These are phyloP conservation scores for Exophiala aquamarina DNA, from an alignment of 2,329 filamentous ascomycete genomes.

Conservation along the genomic window DNA sequence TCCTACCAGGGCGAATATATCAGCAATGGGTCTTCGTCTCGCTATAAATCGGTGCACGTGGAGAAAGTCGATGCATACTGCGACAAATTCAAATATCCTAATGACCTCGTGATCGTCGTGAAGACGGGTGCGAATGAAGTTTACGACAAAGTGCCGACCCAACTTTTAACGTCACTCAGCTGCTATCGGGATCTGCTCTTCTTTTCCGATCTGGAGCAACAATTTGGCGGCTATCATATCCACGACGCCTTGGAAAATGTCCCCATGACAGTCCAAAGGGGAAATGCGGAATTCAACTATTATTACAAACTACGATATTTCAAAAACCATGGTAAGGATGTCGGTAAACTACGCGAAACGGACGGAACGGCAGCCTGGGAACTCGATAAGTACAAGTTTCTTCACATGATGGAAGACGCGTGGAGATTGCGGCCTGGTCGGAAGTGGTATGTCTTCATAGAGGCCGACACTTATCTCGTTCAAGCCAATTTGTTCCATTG, in stretches of 20 bases:
- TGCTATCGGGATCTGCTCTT: slow-evolving; percentile 53
- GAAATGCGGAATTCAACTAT: slow-evolving; percentile 51
- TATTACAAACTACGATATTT: slow-evolving; percentile 45
- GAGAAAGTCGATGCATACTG: no score
- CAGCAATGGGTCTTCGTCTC: no score
- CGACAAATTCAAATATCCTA: no score
- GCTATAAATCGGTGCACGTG: no score
- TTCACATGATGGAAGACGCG: slow-evolving; percentile 59
- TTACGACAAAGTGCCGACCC: slow-evolving; percentile 52
- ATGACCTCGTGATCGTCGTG: slow-evolving; percentile 42
- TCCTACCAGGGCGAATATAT: no score
- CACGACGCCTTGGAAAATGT: slow-evolving; percentile 34
- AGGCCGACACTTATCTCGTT: slow-evolving; percentile 59
- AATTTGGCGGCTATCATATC: slow-evolving; percentile 30
- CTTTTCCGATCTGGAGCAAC: slow-evolving; percentile 32
- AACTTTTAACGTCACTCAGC: slow-evolving; percentile 52
- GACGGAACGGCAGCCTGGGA: slow-evolving; percentile 41
- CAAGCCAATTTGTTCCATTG: slow-evolving; percentile 54
- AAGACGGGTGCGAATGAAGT: slow-evolving; percentile 59
- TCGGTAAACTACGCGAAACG: slow-evolving; percentile 36
- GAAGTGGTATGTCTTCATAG: slow-evolving; percentile 62
- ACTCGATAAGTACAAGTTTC: slow-evolving; percentile 62
- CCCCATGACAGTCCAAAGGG: slow-evolving; percentile 39
- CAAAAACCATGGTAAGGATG: slow-evolving; percentile 47
- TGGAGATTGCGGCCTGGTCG: slow-evolving; percentile 50